These are phyloP conservation scores for Globisporangium irregulare DNA, from an alignment of 352 stramenopile genomes.

Conservation along the genomic window DNA sequence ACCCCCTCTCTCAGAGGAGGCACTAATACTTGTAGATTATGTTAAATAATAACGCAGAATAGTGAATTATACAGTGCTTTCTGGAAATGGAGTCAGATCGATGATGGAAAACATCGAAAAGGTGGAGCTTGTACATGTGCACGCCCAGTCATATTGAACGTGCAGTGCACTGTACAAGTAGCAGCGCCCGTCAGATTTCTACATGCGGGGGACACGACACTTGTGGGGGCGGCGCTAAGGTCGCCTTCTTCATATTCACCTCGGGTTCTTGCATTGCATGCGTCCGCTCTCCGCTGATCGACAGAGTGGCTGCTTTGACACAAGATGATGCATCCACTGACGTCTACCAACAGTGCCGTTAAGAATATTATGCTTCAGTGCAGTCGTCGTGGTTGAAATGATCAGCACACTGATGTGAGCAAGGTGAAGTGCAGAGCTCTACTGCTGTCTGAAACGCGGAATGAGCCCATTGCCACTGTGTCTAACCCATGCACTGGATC, in stretches of 20 bases:
- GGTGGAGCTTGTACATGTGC: too few relatives aligned
- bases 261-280: not conserved
- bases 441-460: not conserved
- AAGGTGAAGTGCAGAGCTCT: not conserved
- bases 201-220: too few relatives aligned
- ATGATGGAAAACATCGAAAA: not conserved
- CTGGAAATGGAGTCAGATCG: not conserved
- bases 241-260: not conserved
- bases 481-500: not conserved
- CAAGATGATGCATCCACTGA: too few relatives aligned
- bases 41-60: not conserved
- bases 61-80: not conserved
- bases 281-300: not conserved
- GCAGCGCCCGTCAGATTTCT: too few relatives aligned
- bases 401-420: too few relatives aligned
- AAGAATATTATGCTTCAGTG: not conserved
- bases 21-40: not conserved
- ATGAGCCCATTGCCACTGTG: not conserved
- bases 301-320: not conserved
- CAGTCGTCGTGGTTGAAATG: not conserved
- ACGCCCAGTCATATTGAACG: too few relatives aligned
- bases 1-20: not conserved
- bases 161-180: too few relatives aligned
- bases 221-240: not conserved
- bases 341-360: not conserved